phyloP scores from a whole-genome alignment of 2,329 filamentous ascomycete genomes.

The Raffaelea albimanens region DNA sequence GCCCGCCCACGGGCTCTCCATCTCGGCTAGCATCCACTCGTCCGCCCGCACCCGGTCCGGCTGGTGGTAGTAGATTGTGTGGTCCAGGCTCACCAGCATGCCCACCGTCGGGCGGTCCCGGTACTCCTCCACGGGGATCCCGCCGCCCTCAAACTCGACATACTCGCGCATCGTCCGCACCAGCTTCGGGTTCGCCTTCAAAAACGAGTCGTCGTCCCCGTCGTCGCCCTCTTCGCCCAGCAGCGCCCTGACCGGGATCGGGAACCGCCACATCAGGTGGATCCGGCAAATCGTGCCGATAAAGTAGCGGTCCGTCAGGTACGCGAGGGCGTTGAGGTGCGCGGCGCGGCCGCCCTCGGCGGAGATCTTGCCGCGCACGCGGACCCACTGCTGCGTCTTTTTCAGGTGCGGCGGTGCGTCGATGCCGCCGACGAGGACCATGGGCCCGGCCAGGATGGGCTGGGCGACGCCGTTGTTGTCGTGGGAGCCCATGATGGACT shows the following conservation, averaged over 20 bases:
- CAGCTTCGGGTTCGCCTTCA: slow-evolving; percentile 35
- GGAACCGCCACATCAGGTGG: slow-evolving; percentile 71
- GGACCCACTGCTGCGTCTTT: slow-evolving; percentile 64
- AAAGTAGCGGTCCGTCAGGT: slow-evolving; percentile 89
- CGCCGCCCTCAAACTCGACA: slow-evolving; percentile 33
- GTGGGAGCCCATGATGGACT: slow-evolving; percentile 8
- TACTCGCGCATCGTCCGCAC: slow-evolving; percentile 24
- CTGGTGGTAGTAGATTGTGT: slow-evolving; percentile 61
- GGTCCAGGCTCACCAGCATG: slow-evolving; percentile 81
- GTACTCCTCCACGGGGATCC: slow-evolving; percentile 28
- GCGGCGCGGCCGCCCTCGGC: slow-evolving; percentile 64
- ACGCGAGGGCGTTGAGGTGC: slow-evolving; percentile 80
- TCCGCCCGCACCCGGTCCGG: slow-evolving; percentile 48
- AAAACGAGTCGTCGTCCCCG: slow-evolving; percentile 23
- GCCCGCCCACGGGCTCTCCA: slow-evolving; percentile 71
- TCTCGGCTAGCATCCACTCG: slow-evolving; percentile 74
- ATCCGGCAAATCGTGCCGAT: slow-evolving; percentile 79
- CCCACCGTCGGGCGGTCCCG: slow-evolving; percentile 50
- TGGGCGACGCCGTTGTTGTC: slow-evolving; percentile 9
- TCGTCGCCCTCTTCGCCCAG: slow-evolving; percentile 30
- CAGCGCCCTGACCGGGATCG: slow-evolving; percentile 34
- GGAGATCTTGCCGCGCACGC: slow-evolving; percentile 63
- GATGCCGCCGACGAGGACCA: slow-evolving; percentile 30
- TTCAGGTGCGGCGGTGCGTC: slow-evolving; percentile 52
- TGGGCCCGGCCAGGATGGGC: slow-evolving; percentile 37